Evolutionary conservation across 257 asterid genomes (phyloP), one percentile per base, ranked within the genome.

Genomic region (Paraleonurus japonicus): DNA sequence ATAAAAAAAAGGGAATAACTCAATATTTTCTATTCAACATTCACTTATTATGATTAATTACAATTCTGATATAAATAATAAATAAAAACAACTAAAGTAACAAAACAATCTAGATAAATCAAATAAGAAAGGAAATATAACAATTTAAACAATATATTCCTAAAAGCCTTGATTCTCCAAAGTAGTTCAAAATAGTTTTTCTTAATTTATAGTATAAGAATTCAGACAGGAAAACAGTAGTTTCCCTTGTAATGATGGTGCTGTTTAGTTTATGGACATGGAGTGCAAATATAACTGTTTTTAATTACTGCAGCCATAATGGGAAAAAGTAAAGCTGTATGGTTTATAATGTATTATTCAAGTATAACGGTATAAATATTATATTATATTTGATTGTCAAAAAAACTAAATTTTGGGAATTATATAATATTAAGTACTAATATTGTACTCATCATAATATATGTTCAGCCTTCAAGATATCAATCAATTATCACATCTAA

Each of bases 271-370:
- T 59, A 26, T 26, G 60, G 68, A 59, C 75, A 70, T 58, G 47
- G 75, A 59, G 61, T 70, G 68, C 68, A 70, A 59, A 41, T 43
- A 23, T 59, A 70, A 59, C 48, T 17, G 67, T 41, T 58, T 70
- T 39, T 41, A 57, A 58, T 41, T 70, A 58, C 11, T 58, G 30
- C 10, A 37, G 59, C 57, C 11, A 57, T 39, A 16, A 39, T 55
- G 59, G 32, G 20, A 33, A 39, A 69, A 32, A 9, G 65, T 37
- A 68, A 19, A 53, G 54, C 1, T 67, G 27, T 6, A 27, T 26
- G 4, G 3, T 3, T 0, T 43, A 37, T 37, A 37, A 1, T 37
- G 15, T 37, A 37, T 37, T 37, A 9, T 37, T 39, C 11, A 41
- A 41, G 16, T 41, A 15, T 15, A 43, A 4, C 7, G 3, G 6